Evolutionary conservation across 179 eudicot species (phyloP).

Genomic region (Patellifolia procumbens): DNA sequence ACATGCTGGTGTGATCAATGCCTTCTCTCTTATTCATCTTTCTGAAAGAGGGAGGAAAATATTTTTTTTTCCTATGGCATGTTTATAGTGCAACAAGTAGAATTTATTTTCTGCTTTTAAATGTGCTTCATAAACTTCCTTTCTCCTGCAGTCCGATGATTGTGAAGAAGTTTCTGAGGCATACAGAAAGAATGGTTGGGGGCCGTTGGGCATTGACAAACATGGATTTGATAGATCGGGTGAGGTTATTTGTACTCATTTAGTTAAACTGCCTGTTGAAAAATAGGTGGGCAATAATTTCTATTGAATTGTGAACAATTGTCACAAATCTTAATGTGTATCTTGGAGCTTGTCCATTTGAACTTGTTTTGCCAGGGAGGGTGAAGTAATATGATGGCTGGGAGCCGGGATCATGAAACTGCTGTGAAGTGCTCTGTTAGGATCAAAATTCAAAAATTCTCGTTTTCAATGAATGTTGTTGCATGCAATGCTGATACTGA

Average conservation of each 20-base stretch:
- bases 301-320: not conserved
- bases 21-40: too few species aligned
- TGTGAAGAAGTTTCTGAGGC: slow-evolving; percentile 99
- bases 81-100: not conserved
- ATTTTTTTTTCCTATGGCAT: not conserved
- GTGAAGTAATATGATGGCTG: not conserved
- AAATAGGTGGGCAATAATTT: not conserved
- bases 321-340: not conserved
- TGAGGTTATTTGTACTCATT: slow-evolving; percentile 16
- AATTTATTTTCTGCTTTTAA: not conserved
- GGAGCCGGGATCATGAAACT: not conserved
- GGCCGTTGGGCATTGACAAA: slow-evolving; percentile 89
- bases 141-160: slow-evolving; percentile 70
- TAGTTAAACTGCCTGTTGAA: not conserved
- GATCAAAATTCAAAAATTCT: not conserved
- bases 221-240: slow-evolving; percentile 90
- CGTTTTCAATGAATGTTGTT: not conserved
- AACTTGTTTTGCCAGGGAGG: not conserved
- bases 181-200: slow-evolving; percentile 88
- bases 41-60: too few species aligned
- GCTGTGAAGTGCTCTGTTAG: not conserved
- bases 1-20: too few species aligned
- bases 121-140: not conserved
- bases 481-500: not conserved
- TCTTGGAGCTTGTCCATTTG: not conserved